Conservation (phyloP, 2,329 filamentous ascomycete genomes). For the Knufia petricola region DNA sequence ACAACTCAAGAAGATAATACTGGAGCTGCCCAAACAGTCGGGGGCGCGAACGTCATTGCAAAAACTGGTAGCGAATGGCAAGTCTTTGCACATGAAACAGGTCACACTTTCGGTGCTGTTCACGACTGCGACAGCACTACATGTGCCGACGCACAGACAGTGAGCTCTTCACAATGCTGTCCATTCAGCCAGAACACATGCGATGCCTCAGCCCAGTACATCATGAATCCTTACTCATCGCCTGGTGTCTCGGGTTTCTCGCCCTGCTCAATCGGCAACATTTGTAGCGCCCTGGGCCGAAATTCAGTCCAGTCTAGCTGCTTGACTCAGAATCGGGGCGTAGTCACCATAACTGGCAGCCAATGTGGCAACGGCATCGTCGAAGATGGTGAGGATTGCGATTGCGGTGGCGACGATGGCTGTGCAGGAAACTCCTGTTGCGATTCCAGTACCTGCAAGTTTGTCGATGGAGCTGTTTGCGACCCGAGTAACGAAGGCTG, state of each 20-base stretch:
- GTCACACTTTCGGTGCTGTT: slow-evolving; percentile 90
- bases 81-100: slow-evolving; percentile 86
- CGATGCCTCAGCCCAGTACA: slow-evolving; percentile 66
- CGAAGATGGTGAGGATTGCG: slow-evolving; percentile 86
- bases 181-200: slow-evolving; percentile 60
- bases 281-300: slow-evolving; percentile 74
- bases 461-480: slow-evolving; percentile 65
- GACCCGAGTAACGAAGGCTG: slow-evolving; percentile 46
- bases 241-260: slow-evolving; percentile 69
- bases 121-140: slow-evolving; percentile 73
- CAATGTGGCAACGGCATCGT: slow-evolving; percentile 97
- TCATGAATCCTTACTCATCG: slow-evolving; percentile 91
- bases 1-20: slow-evolving; percentile 43
- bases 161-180: slow-evolving; percentile 64
- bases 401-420: slow-evolving; percentile 68
- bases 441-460: slow-evolving; percentile 76
- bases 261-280: slow-evolving; percentile 81
- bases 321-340: slow-evolving; percentile 73
- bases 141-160: slow-evolving; percentile 53
- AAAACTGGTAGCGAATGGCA: slow-evolving; percentile 82
- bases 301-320: slow-evolving; percentile 68
- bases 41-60: slow-evolving; percentile 82
- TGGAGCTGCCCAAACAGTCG: slow-evolving; percentile 56
- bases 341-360: slow-evolving; percentile 69
- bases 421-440: slow-evolving; percentile 76